A percentile compares a stretch with the other conserved stretches of the same genome.
phyloP scores from a whole-genome alignment of 2,329 filamentous ascomycete species.

The Beauveria sp. region DNA sequence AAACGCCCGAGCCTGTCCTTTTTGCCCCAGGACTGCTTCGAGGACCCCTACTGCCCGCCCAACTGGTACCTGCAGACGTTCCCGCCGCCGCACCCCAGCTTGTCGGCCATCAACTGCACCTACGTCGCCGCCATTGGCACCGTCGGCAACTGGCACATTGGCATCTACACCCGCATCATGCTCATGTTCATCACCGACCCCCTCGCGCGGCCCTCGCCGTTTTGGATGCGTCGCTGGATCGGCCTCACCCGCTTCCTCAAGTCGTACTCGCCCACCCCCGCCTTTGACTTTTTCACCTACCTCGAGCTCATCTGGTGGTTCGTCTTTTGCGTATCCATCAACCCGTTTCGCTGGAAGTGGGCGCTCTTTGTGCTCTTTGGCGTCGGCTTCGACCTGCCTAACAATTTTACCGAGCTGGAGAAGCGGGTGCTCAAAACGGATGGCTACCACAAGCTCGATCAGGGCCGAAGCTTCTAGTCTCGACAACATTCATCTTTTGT shows the following conservation, averaged over 20 bases:
- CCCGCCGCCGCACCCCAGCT: conserved; percentile 62
- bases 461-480: conserved; percentile 16
- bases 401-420: conserved; percentile 59
- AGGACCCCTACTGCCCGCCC: conserved; percentile 66
- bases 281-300: conserved; percentile 88
- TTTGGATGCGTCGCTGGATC: conserved; percentile 81
- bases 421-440: conserved; percentile 49
- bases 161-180: conserved; percentile 78
- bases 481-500: not conserved
- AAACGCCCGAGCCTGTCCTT: conserved; percentile 66
- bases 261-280: conserved; percentile 58
- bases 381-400: conserved; percentile 58
- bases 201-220: conserved; percentile 60
- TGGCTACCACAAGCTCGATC: conserved; percentile 23
- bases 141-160: conserved; percentile 83
- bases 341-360: conserved; percentile 90
- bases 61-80: conserved; percentile 90
- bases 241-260: conserved; percentile 74
- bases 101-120: conserved; percentile 77
- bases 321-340: conserved; percentile 66
- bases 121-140: conserved; percentile 75
- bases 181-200: conserved; percentile 83
- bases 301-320: conserved; percentile 83
- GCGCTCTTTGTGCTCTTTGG: conserved; percentile 75
- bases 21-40: conserved; percentile 64